phyloP scores from a whole-genome alignment of 148 eudicot genomes.

The Chenopodium quinoa region DNA sequence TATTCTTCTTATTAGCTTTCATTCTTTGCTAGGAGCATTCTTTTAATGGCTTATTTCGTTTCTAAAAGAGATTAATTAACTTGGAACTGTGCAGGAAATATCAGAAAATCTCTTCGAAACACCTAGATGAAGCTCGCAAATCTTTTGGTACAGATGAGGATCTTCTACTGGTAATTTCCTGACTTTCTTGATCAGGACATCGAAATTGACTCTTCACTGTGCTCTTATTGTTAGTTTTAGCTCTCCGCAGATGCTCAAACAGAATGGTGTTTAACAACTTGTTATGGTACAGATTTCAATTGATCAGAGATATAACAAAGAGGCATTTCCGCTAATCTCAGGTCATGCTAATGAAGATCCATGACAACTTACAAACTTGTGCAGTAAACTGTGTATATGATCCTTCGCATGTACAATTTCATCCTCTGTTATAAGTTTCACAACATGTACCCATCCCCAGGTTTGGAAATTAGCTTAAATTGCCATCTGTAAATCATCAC shows the following conservation, averaged over 20 bases:
- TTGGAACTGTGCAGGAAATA: slow-evolving; percentile 53
- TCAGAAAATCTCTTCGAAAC: slow-evolving; percentile 54
- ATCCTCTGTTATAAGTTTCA: not conserved
- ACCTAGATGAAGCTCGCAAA: slow-evolving; percentile 81
- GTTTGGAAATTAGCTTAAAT: not conserved
- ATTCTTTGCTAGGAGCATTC: not conserved
- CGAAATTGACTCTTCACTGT: not conserved
- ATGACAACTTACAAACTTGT: not conserved
- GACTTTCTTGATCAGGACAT: not conserved
- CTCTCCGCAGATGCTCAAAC: not conserved
- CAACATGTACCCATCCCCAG: not conserved
- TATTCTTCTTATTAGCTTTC: not conserved
- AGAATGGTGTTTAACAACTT: not conserved
- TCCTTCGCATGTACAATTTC: slow-evolving; percentile 9
- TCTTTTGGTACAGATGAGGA: slow-evolving; percentile 98
- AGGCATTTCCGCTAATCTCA: not conserved
- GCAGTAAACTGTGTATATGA: slow-evolving; percentile 2
- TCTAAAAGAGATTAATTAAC: not conserved
- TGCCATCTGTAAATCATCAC: not conserved
- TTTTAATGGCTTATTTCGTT: not conserved
- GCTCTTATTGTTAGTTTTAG: not conserved
- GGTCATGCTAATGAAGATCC: not conserved
- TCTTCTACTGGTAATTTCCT: slow-evolving; percentile 70
- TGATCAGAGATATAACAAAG: slow-evolving; percentile 31
- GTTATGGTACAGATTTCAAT: slow-evolving; percentile 54